Percentiles rank a stretch among this genome's conserved stretches.
Evolutionary conservation across 306 rosid species (phyloP).

Genomic region (Acacia confusa): DNA sequence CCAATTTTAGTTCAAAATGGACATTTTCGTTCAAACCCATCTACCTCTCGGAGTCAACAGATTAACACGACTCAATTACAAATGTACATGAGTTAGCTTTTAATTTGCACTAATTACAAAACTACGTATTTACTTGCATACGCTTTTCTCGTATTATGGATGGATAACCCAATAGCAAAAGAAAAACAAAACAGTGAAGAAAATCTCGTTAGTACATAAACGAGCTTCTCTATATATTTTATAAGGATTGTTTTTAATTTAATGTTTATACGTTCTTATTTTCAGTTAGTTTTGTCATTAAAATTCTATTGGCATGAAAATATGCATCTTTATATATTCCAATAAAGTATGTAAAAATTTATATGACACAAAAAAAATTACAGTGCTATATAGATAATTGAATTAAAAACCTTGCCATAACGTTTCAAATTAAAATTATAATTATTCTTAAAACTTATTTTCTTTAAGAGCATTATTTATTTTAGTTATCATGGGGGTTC

Average conservation of each 20-base stretch:
- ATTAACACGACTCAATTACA: background rate
- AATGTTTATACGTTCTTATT: background rate
- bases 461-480: background rate
- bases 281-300: too few relatives aligned
- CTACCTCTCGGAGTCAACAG: background rate
- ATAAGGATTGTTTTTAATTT: background rate
- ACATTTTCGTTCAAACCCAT: background rate
- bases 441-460: background rate
- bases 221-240: background rate
- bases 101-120: background rate
- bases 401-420: too few relatives aligned
- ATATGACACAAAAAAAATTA: too few relatives aligned
- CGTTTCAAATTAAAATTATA: too few relatives aligned
- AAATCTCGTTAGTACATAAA: background rate
- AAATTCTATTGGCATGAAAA: too few relatives aligned
- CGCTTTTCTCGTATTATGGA: background rate
- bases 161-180: background rate
- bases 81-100: background rate
- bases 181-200: background rate
- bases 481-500: background rate
- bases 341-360: too few relatives aligned
- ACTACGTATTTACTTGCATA: background rate
- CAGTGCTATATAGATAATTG: background rate
- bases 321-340: too few relatives aligned
- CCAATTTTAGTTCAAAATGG: background rate